Percentiles rank a stretch among this genome's conserved stretches.
phyloP scores from a whole-genome alignment of 2,329 filamentous ascomycete genomes.

The Epichloe baconii region DNA sequence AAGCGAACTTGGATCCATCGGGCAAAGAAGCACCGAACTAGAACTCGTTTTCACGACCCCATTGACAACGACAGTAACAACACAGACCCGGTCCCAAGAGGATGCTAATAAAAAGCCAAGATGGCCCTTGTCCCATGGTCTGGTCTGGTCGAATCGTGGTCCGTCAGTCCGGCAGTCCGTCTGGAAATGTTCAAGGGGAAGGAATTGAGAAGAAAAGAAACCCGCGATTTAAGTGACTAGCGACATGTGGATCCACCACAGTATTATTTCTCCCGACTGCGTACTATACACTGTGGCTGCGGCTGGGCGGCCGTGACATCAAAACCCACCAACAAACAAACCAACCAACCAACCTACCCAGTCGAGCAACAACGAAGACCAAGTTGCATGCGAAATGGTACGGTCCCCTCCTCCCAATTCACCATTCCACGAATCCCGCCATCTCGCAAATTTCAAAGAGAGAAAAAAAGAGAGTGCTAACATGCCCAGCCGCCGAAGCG shows the following conservation, averaged over 20 bases:
- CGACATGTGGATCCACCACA: neutral
- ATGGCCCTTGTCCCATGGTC: neutral
- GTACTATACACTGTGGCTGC: neutral
- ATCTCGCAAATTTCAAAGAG: neutral
- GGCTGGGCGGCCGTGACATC: neutral
- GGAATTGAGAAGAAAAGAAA: neutral
- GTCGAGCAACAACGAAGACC: neutral
- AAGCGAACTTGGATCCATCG: constrained; percentile 28
- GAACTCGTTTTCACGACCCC: too few species aligned
- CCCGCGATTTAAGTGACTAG: neutral
- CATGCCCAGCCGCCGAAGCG: constrained; percentile 37
- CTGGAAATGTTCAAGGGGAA: too few species aligned
- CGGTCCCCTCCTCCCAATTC: neutral
- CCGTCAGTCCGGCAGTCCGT: too few species aligned
- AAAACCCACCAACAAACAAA: neutral
- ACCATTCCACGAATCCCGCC: neutral
- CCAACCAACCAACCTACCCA: neutral
- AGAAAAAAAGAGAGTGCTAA: neutral
- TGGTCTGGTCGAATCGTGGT: too few species aligned
- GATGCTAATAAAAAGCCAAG: neutral
- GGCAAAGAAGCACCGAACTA: neutral
- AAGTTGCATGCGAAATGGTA: neutral
- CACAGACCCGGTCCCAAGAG: neutral
- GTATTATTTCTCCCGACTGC: neutral
- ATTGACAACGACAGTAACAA: too few species aligned